These are phyloP conservation scores for Starmera caribaea DNA, from an alignment of 805 yeast species.

Conservation along the genomic window DNA sequence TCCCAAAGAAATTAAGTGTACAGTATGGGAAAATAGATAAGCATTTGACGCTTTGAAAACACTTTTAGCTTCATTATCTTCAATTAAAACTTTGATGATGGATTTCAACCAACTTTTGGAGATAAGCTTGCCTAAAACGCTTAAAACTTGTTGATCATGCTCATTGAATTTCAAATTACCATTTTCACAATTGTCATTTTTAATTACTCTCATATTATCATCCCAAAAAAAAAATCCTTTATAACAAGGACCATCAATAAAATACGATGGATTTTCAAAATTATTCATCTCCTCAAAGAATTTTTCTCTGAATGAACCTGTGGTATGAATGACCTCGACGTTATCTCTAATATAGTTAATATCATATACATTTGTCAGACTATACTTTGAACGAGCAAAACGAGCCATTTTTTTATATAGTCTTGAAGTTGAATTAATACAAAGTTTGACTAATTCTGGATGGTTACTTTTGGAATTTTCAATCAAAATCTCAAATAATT, in stretches of 20 bases:
- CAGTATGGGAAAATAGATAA: slow-evolving; percentile 39
- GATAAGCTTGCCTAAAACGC: slow-evolving; percentile 33
- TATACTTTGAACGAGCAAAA: slow-evolving; percentile 38
- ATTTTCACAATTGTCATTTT: slow-evolving; percentile 15
- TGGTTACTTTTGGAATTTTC: slow-evolving; percentile 48
- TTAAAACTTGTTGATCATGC: slow-evolving; percentile 33
- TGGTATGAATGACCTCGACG: slow-evolving; percentile 31
- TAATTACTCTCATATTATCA: slow-evolving; percentile 36
- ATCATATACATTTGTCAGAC: slow-evolving; percentile 33
- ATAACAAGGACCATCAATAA: slow-evolving; percentile 44
- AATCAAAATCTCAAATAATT: slow-evolving; percentile 33
- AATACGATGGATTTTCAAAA: slow-evolving; percentile 37
- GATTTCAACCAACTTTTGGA: slow-evolving; percentile 49
- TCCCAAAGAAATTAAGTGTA: slow-evolving; percentile 38
- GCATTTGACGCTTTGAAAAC: slow-evolving; percentile 61
- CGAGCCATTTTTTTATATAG: slow-evolving; percentile 35
- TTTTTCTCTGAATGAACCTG: slow-evolving; percentile 23
- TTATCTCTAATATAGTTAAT: slow-evolving; percentile 25
- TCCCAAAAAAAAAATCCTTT: slow-evolving; percentile 79
- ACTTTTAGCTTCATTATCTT: slow-evolving; percentile 61
- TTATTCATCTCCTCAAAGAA: slow-evolving; percentile 47
- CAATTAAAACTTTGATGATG: slow-evolving; percentile 41
- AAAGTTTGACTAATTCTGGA: slow-evolving; percentile 53
- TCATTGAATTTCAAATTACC: slow-evolving; percentile 23
- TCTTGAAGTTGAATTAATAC: slow-evolving; percentile 51